Conservation (phyloP, 805 yeast genomes). For the Helenozyma baotianmanensis region DNA sequence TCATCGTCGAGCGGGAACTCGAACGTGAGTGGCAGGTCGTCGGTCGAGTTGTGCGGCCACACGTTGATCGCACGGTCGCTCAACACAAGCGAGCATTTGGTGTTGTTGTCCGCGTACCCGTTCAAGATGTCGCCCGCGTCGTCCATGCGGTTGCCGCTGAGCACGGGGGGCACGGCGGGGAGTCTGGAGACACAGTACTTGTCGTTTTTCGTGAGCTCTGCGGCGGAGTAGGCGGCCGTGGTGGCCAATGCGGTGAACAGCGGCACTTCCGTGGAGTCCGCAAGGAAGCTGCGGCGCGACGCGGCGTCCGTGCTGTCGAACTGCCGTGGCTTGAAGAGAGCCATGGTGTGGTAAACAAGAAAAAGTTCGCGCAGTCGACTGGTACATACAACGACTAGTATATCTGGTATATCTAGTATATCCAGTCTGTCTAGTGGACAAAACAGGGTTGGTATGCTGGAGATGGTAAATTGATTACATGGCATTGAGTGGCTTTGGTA, state of each 20-base stretch:
- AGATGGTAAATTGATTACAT: too few relatives aligned
- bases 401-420: background rate
- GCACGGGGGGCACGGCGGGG: slow-evolving; percentile 50
- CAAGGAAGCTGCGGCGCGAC: slow-evolving; percentile 6
- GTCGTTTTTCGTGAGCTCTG: slow-evolving; percentile 54
- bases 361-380: too few relatives aligned
- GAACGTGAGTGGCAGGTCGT: slow-evolving; percentile 52
- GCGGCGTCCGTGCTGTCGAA: slow-evolving; percentile 5
- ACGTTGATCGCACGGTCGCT: slow-evolving; percentile 51
- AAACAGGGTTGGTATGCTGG: too few relatives aligned
- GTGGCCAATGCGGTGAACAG: background rate
- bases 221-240: slow-evolving; percentile 3
- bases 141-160: slow-evolving; percentile 9
- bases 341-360: background rate
- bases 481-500: too few relatives aligned
- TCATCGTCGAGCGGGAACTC: slow-evolving; percentile 42
- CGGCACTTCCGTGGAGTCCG: slow-evolving; percentile 12
- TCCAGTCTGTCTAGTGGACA: too few relatives aligned
- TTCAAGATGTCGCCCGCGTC: slow-evolving; percentile 27
- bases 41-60: slow-evolving; percentile 66
- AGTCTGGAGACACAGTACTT: slow-evolving; percentile 54
- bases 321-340: slow-evolving; percentile 11
- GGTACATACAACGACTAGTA: too few relatives aligned
- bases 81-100: slow-evolving; percentile 47
- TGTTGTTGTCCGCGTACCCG: slow-evolving; percentile 44